Evolutionary conservation across 1,284 basidiomycete species (phyloP), one percentile per base, ranked within the genome.

Genomic region (Cutaneotrichosporon cyanovorans): DNA sequence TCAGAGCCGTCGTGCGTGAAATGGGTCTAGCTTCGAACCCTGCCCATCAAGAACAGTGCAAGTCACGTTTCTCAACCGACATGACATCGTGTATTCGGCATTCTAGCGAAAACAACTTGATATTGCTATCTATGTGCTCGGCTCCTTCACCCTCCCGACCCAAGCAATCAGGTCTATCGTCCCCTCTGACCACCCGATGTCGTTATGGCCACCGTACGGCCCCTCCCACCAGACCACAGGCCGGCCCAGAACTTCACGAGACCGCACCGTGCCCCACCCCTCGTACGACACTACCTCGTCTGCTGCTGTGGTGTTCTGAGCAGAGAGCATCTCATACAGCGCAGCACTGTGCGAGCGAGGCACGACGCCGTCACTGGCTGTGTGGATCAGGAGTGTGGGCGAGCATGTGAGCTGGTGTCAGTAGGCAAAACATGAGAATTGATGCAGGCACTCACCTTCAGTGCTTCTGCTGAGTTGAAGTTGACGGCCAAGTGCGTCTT

Each of bases 351-450:
- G 91, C 0, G 77, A 73, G 59, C 78, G 71, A 0, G 85, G 85
- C 44, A 95, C 91, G 33, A 88, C 83, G 61, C 75, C 77, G 71
- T 96, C 91, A 62, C 88, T 76, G 56, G 80, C 76, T 2, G 89
- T 81, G 25, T 28, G 25, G 12, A 12, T 28, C 8, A 12, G 25
- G 25, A 28, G 89, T 81, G 64, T 95, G 90, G 0, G 80, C 80
- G 51, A 95, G 77, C 12, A 93, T 72, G 78, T 0, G 78, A 78
- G 28, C 79, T 77, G 44, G 83, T 78, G 56, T 74, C 73, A 80
- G 83, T 35, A 5, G 4, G 36, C 44, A 9, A 48, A 45, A 6
- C 19, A 5, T 1, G 1, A 2, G 9, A 5, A 2, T 7, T 2
- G 15, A 15, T 4, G 8, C 3, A 6, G 4, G 7, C 28, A 54